These are phyloP conservation scores for Bipolaris bicolor DNA, from an alignment of 2,329 filamentous ascomycete species.

Conservation along the genomic window DNA sequence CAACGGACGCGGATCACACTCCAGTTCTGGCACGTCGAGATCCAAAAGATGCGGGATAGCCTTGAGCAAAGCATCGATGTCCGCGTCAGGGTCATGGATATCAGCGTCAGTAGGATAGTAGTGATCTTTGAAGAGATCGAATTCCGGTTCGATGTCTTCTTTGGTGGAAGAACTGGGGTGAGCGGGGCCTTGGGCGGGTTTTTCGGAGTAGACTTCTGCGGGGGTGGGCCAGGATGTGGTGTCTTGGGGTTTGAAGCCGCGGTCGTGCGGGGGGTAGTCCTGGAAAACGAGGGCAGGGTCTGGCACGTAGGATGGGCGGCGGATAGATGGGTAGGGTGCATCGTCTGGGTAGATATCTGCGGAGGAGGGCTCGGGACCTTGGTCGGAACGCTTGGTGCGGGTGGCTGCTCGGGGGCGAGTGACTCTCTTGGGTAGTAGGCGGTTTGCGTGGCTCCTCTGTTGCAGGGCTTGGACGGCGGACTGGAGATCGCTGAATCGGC, in stretches of 20 bases:
- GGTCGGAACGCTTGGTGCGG: constrained; percentile 34
- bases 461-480: background rate
- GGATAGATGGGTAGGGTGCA: constrained; percentile 15
- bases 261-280: background rate
- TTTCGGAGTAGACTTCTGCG: constrained; percentile 18
- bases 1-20: constrained; percentile 22
- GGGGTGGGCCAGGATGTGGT: constrained; percentile 25
- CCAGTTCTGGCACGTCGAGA: constrained; percentile 3
- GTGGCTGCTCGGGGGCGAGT: constrained; percentile 13
- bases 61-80: constrained; percentile 12
- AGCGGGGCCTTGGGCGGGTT: background rate
- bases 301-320: background rate
- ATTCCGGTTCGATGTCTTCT: background rate
- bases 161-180: no score
- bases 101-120: constrained; percentile 16
- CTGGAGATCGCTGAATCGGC: constrained; percentile 7
- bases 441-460: constrained; percentile 1
- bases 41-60: constrained; percentile 18
- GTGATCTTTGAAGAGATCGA: constrained; percentile 13
- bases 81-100: constrained; percentile 16
- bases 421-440: constrained; percentile 1
- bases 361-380: constrained; percentile 38
- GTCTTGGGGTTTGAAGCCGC: constrained; percentile 3
- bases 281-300: background rate
- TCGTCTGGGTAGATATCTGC: constrained; percentile 45